Conservation (phyloP, 2,329 filamentous ascomycete species). For the Aspergillus proliferans region DNA sequence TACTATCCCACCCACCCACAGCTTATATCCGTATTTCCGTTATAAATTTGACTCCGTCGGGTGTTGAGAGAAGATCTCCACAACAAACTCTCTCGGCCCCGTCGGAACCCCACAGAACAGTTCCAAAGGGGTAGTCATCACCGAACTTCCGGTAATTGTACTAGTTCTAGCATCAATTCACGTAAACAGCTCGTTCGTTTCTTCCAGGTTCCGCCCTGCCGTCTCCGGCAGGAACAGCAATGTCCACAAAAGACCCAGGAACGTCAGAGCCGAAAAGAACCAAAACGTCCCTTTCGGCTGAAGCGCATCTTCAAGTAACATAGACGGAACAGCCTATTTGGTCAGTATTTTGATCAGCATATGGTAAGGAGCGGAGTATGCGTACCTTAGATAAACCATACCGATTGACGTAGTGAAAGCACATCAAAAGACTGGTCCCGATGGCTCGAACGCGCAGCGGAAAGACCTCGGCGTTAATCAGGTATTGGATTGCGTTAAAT, state of each 20-base stretch:
- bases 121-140: too few species aligned
- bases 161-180: neutral
- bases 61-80: too few species aligned
- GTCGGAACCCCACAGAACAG: too few species aligned
- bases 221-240: slow-evolving; percentile 68
- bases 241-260: slow-evolving; percentile 61
- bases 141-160: too few species aligned
- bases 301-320: slow-evolving; percentile 27
- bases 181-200: slow-evolving; percentile 6
- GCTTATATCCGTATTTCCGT: too few species aligned
- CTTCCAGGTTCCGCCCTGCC: slow-evolving; percentile 44
- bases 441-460: slow-evolving; percentile 39
- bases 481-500: slow-evolving; percentile 43
- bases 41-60: too few species aligned
- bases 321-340: slow-evolving; percentile 10
- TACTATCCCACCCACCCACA: too few species aligned
- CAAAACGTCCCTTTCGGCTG: slow-evolving; percentile 63
- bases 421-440: slow-evolving; percentile 39
- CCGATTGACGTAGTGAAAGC: slow-evolving; percentile 37
- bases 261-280: slow-evolving; percentile 64
- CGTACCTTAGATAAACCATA: slow-evolving; percentile 26
- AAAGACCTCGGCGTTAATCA: slow-evolving; percentile 43
- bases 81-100: too few species aligned
- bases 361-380: slow-evolving; percentile 44
- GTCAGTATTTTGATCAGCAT: neutral